Conservation (phyloP, 768 basidiomycete genomes). For the Clavulina sp. region DNA sequence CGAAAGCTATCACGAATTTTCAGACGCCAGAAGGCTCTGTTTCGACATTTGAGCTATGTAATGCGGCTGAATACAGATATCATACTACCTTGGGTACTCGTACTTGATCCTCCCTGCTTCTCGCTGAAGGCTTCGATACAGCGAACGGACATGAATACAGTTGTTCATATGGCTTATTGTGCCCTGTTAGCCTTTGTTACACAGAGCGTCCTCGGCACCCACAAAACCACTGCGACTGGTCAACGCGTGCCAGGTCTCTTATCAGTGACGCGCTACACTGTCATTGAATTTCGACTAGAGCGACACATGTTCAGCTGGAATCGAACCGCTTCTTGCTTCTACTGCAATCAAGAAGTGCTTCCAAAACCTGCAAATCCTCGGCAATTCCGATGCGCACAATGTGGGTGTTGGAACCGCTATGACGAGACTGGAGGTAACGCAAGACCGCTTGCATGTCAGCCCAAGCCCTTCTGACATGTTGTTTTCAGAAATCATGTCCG, state of each 20-base stretch:
- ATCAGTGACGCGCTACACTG: not conserved
- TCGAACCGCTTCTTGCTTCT: constrained; percentile 11
- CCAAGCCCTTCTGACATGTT: constrained; percentile 13
- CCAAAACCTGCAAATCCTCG: constrained; percentile 5
- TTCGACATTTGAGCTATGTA: too few species aligned
- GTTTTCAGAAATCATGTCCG: constrained; percentile 59
- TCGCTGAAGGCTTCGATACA: too few species aligned
- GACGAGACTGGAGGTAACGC: constrained; percentile 18
- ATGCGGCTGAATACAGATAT: too few species aligned
- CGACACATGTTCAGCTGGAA: not conserved
- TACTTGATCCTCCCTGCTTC: too few species aligned
- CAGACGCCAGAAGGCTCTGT: not conserved
- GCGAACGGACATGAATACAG: too few species aligned
- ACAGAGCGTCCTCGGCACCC: too few species aligned
- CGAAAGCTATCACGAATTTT: not conserved
- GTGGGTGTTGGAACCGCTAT: constrained; percentile 43
- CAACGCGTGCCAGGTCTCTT: not conserved
- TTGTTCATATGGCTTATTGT: too few species aligned
- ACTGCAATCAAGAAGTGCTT: constrained; percentile 9
- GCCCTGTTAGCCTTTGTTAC: not conserved
- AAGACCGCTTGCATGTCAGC: not conserved
- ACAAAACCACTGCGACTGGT: too few species aligned
- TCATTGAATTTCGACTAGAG: not conserved
- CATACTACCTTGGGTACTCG: too few species aligned
- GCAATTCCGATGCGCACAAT: constrained; percentile 12